Conservation (phyloP, 108 stramenopile genomes). For the Cyclotella cryptica region DNA sequence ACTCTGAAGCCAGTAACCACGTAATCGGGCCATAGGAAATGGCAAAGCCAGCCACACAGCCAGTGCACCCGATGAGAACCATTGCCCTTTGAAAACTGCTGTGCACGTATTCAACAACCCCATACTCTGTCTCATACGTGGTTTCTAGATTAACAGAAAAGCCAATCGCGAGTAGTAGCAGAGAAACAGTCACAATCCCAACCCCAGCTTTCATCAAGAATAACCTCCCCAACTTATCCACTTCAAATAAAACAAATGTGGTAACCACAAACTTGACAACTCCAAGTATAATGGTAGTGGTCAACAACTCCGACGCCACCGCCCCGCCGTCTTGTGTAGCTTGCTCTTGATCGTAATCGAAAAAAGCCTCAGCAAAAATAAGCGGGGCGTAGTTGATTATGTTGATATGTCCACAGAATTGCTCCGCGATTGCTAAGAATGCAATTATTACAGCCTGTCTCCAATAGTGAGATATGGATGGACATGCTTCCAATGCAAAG, state of each 20-base stretch:
- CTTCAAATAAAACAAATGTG: constrained; percentile 54
- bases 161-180: constrained; percentile 45
- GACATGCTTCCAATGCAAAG: constrained; percentile 35
- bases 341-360: constrained; percentile 42
- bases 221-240: constrained; percentile 57
- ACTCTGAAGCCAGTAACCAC: constrained; percentile 61
- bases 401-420: constrained; percentile 62
- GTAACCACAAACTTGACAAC: constrained; percentile 62
- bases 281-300: constrained; percentile 65
- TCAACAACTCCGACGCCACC: constrained; percentile 34
- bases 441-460: constrained; percentile 51
- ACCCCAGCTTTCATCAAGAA: constrained; percentile 61
- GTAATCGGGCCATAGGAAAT: constrained; percentile 66
- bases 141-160: constrained; percentile 32
- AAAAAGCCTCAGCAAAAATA: constrained; percentile 60
- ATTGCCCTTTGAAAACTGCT: constrained; percentile 40
- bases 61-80: constrained; percentile 53
- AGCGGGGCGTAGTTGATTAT: constrained; percentile 64
- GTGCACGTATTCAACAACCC: constrained; percentile 27
- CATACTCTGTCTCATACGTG: constrained; percentile 17
- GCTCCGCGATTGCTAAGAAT: constrained; percentile 56
- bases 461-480: constrained; percentile 50
- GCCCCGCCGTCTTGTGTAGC: constrained; percentile 35
- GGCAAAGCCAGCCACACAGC: constrained; percentile 59
- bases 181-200: constrained; percentile 45